These are phyloP conservation scores for Testicularia cyperi DNA, from an alignment of 1,284 basidiomycete species.

Conservation along the genomic window DNA sequence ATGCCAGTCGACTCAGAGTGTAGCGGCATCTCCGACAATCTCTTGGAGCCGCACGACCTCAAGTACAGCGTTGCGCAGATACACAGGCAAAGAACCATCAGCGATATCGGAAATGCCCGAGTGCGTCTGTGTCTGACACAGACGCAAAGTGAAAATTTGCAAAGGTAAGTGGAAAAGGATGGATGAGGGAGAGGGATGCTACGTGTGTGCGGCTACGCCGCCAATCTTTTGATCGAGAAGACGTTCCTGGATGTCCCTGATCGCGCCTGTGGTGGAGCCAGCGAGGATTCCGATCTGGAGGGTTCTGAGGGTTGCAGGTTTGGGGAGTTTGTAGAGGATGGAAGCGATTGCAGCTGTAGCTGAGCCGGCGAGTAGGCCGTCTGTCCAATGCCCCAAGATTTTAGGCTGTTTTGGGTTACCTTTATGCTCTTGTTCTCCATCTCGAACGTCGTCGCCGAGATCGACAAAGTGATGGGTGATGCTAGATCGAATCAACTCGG, in stretches of 20 bases:
- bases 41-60: conserved; percentile 9
- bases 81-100: conserved; percentile 18
- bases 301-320: conserved; percentile 10
- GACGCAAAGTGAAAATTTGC: no score
- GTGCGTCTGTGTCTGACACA: no score
- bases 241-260: conserved; percentile 27
- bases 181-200: no score
- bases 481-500: conserved; percentile 8
- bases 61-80: conserved; percentile 17
- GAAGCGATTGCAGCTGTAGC: conserved; percentile 29
- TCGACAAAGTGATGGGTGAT: conserved; percentile 4
- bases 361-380: conserved; percentile 42
- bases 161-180: no score
- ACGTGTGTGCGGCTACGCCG: conserved; percentile 32
- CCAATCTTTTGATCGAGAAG: conserved; percentile 24
- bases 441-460: background rate
- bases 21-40: conserved; percentile 2
- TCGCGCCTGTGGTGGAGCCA: conserved; percentile 26
- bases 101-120: conserved; percentile 11
- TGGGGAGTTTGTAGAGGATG: conserved; percentile 28
- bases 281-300: conserved; percentile 32
- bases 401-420: no score
- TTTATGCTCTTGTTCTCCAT: no score
- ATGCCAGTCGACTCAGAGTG: conserved; percentile 24
- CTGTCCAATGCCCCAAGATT: conserved; percentile 47